Percentiles rank a stretch among this genome's conserved stretches.
Conservation (phyloP, 2,329 filamentous ascomycete species). For the Pezicula radicicola region DNA sequence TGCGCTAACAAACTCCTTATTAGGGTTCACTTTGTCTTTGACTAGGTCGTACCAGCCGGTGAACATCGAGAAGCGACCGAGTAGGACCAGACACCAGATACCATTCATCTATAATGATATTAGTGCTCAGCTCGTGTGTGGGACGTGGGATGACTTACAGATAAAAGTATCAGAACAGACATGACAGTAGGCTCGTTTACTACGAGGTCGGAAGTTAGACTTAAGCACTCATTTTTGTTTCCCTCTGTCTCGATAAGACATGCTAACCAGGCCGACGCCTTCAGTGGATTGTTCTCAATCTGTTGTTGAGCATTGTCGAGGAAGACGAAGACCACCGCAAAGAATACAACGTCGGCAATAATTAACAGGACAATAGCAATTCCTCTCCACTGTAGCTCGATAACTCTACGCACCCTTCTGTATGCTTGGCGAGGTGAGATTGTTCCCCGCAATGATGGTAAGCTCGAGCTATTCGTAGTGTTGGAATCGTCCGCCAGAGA, state of each 20-base stretch:
- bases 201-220: constrained; percentile 57
- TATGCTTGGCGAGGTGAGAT: constrained; percentile 86
- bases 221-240: constrained; percentile 65
- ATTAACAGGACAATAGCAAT: constrained; percentile 89
- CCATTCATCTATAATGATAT: constrained; percentile 64
- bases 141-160: constrained; percentile 49
- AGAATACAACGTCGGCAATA: constrained; percentile 88
- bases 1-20: constrained; percentile 84
- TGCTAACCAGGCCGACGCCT: constrained; percentile 62
- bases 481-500: constrained; percentile 72
- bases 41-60: constrained; percentile 75
- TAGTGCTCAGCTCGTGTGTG: constrained; percentile 7
- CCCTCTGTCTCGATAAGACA: constrained; percentile 62
- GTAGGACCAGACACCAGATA: constrained; percentile 77
- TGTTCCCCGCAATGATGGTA: constrained; percentile 67
- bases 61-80: constrained; percentile 82
- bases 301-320: constrained; percentile 62
- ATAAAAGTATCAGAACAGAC: constrained; percentile 78
- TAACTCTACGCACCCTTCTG: constrained; percentile 77
- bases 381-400: constrained; percentile 91
- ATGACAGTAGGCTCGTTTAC: constrained; percentile 75
- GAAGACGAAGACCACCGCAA: constrained; percentile 86
- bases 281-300: constrained; percentile 30
- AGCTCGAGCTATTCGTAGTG: constrained; percentile 67
- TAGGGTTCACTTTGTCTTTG: constrained; percentile 42